Conservation (phyloP, 2,329 filamentous ascomycete species). For the Colletotrichum sojae region DNA sequence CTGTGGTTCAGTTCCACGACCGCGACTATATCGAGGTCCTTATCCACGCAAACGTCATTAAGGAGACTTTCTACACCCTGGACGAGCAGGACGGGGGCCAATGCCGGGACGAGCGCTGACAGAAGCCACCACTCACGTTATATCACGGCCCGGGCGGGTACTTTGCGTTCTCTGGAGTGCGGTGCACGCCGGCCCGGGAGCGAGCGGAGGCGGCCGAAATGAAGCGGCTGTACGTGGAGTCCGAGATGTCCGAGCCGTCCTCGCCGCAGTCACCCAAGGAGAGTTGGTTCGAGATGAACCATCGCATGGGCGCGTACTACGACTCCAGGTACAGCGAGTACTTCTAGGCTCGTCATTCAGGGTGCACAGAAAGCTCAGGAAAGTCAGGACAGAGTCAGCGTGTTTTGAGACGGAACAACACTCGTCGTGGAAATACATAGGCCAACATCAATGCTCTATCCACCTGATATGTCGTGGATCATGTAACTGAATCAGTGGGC, state of each 20-base stretch:
- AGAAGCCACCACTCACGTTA: no score
- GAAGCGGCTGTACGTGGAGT: background rate
- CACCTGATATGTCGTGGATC: no score
- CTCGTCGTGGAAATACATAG: no score
- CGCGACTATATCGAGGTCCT: background rate
- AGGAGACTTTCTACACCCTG: background rate
- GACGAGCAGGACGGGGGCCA: background rate
- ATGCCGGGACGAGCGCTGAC: no score
- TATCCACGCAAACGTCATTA: background rate
- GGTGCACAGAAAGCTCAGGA: no score
- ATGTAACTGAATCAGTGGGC: no score
- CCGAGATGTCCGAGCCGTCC: no score
- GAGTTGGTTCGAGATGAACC: conserved; percentile 5
- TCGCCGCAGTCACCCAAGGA: background rate
- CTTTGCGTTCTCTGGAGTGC: background rate
- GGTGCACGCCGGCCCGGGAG: background rate
- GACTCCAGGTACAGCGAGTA: conserved; percentile 1
- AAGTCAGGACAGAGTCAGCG: no score
- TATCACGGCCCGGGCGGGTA: no score
- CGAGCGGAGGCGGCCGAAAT: background rate
- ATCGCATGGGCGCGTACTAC: conserved; percentile 1
- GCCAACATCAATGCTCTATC: no score
- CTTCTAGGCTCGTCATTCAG: no score
- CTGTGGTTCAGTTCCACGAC: conserved; percentile 1
- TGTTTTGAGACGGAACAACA: no score